A percentile compares a stretch with the other conserved stretches of the same genome.
Evolutionary conservation across 2,329 filamentous ascomycete species (phyloP).

Genomic region (Epichloe sylvatica): DNA sequence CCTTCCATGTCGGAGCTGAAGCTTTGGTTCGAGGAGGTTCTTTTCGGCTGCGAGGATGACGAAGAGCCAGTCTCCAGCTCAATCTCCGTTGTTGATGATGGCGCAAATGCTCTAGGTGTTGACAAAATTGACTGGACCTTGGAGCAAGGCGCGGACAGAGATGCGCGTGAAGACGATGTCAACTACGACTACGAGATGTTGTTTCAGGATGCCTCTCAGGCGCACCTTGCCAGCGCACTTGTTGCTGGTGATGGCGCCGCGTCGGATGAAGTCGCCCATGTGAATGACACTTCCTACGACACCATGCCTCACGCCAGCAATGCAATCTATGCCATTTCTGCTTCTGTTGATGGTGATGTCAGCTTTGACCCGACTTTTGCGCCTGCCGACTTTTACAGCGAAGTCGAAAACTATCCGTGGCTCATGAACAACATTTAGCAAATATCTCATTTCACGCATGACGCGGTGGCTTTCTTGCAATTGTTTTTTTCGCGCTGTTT

Average conservation of each 20-base stretch:
- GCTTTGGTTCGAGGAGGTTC: slow-evolving; percentile 39
- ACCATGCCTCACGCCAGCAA: not conserved
- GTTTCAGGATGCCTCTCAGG: not conserved
- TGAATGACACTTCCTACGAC: not conserved
- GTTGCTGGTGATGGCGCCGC: not conserved
- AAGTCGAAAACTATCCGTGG: not conserved
- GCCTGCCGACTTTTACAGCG: not conserved
- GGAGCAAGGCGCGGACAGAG: not conserved
- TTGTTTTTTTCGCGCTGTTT: not conserved
- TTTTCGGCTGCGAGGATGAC: slow-evolving; percentile 27
- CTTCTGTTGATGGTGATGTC: not conserved
- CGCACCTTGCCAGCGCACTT: not conserved
- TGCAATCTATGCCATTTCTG: not conserved
- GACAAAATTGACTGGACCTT: not conserved
- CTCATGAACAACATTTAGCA: not conserved
- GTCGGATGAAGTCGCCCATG: not conserved
- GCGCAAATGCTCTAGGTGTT: slow-evolving; percentile 7
- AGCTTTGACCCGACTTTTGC: not conserved
- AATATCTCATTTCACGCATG: not conserved
- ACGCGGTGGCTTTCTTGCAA: not conserved
- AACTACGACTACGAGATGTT: not conserved
- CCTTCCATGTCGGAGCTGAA: slow-evolving; percentile 44
- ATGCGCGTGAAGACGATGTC: not conserved
- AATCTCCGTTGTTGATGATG: slow-evolving; percentile 15
- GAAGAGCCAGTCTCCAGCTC: slow-evolving; percentile 8